Percentiles rank a stretch among this genome's conserved stretches.
phyloP scores from a whole-genome alignment of 2,329 filamentous ascomycete species.

The Sporothrix pallida region DNA sequence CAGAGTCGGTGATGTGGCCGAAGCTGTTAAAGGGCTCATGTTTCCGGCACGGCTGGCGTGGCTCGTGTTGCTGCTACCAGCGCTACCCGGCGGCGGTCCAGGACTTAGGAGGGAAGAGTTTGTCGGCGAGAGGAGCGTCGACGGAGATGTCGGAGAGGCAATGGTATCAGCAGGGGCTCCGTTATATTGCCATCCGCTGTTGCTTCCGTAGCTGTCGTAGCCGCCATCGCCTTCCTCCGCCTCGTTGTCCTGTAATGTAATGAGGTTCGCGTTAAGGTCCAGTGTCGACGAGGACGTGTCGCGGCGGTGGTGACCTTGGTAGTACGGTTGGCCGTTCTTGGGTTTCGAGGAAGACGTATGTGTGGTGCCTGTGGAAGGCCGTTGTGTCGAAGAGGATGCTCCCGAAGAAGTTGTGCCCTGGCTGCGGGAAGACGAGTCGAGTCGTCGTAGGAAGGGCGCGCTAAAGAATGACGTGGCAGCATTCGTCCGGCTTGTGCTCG shows the following conservation, averaged over 20 bases:
- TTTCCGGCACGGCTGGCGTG: background rate
- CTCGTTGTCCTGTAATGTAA: constrained; percentile 68
- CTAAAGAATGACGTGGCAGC: constrained; percentile 16
- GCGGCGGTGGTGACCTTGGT: constrained; percentile 30
- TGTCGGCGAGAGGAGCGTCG: background rate
- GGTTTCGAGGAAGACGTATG: background rate
- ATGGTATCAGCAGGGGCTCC: background rate
- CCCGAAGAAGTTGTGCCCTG: background rate
- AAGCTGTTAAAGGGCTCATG: background rate
- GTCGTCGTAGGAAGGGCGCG: constrained; percentile 21
- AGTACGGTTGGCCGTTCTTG: background rate
- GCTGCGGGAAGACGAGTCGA: background rate
- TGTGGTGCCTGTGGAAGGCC: background rate
- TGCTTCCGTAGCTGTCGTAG: constrained; percentile 37
- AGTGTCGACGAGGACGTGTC: constrained; percentile 33
- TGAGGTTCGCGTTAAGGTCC: constrained; percentile 42
- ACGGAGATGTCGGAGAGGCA: background rate
- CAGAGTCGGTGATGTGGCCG: no score
- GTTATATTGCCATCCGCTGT: background rate
- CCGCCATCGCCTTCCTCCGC: constrained; percentile 52
- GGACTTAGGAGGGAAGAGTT: background rate
- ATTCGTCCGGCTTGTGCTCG: background rate
- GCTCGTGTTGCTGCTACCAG: background rate
- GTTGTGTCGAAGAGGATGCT: background rate
- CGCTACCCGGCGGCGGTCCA: background rate